Percentiles rank a stretch among this genome's conserved stretches.
phyloP scores from a whole-genome alignment of 768 basidiomycete genomes.

The Lanmaoa rubissima region DNA sequence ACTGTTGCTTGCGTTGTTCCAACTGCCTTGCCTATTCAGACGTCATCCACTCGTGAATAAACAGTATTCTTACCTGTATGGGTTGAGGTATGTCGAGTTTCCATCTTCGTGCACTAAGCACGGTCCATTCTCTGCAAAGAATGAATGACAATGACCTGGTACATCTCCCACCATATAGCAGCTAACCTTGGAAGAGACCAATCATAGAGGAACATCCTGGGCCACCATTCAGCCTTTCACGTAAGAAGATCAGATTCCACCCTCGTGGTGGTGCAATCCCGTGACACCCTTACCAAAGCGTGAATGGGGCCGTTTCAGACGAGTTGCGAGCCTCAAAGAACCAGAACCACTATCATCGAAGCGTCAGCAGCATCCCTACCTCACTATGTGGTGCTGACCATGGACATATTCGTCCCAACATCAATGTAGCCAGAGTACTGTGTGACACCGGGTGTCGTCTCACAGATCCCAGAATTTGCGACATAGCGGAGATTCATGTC shows the following conservation, averaged over 20 bases:
- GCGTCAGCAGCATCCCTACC: slow-evolving; percentile 1
- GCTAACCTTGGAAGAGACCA: slow-evolving; percentile 59
- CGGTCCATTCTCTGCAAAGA: slow-evolving; percentile 55
- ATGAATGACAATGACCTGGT: no score
- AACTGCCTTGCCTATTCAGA: slow-evolving; percentile 36
- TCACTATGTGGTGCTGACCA: slow-evolving; percentile 36
- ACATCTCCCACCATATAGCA: background rate
- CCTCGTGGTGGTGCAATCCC: background rate
- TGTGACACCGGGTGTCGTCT: slow-evolving; percentile 58
- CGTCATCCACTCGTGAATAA: background rate
- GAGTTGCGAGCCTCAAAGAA: slow-evolving; percentile 64
- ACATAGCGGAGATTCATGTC: slow-evolving; percentile 45
- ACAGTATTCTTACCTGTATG: slow-evolving; percentile 46
- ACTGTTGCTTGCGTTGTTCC: slow-evolving; percentile 72
- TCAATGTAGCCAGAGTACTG: slow-evolving; percentile 65
- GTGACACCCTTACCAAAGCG: slow-evolving; percentile 47
- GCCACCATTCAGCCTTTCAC: slow-evolving; percentile 52
- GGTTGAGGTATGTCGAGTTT: slow-evolving; percentile 52
- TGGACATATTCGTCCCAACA: slow-evolving; percentile 54
- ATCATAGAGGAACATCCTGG: slow-evolving; percentile 66
- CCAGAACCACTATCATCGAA: slow-evolving; percentile 60
- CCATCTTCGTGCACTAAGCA: slow-evolving; percentile 57
- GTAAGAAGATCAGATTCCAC: background rate
- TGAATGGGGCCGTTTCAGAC: slow-evolving; percentile 63
- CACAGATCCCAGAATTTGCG: slow-evolving; percentile 59